These are phyloP conservation scores for Salix dunnii DNA, from an alignment of 345 rosid species.

Conservation along the genomic window DNA sequence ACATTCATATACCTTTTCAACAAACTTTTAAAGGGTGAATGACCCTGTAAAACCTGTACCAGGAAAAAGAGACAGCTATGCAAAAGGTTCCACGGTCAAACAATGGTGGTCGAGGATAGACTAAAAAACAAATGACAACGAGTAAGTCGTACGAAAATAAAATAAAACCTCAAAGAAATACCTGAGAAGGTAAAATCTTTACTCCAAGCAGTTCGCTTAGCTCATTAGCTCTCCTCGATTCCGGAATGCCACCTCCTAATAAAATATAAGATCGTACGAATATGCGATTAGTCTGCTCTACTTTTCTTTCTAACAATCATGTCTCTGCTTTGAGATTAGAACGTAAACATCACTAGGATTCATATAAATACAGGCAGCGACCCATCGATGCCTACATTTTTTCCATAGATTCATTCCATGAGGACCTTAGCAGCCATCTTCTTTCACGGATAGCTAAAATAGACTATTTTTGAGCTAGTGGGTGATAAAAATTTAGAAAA, in stretches of 20 bases:
- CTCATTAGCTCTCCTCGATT: constrained; percentile 40
- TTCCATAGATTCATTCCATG: not conserved
- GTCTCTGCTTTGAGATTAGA: not conserved
- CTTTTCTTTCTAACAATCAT: not conserved
- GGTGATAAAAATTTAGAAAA: not conserved
- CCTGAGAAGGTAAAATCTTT: constrained; percentile 43
- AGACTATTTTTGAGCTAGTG: not conserved
- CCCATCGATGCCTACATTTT: not conserved
- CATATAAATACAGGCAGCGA: not conserved
- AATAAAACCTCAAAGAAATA: constrained; percentile 3
- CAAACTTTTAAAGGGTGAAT: constrained; percentile 41
- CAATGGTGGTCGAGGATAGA: not conserved
- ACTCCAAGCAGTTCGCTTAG: constrained; percentile 41
- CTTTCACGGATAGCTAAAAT: not conserved
- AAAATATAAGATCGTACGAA: not conserved
- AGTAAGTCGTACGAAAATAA: not conserved
- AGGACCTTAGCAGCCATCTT: not conserved
- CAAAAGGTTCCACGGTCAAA: constrained; percentile 25
- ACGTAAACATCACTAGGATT: not conserved
- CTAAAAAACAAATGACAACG: not conserved
- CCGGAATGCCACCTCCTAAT: constrained; percentile 50
- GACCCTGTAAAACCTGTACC: constrained; percentile 49
- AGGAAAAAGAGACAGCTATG: constrained; percentile 19
- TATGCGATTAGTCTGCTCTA: not conserved
- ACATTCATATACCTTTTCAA: constrained; percentile 25